Conservation (phyloP, 2,329 filamentous ascomycete species). For the Cladophialophora psammophila region DNA sequence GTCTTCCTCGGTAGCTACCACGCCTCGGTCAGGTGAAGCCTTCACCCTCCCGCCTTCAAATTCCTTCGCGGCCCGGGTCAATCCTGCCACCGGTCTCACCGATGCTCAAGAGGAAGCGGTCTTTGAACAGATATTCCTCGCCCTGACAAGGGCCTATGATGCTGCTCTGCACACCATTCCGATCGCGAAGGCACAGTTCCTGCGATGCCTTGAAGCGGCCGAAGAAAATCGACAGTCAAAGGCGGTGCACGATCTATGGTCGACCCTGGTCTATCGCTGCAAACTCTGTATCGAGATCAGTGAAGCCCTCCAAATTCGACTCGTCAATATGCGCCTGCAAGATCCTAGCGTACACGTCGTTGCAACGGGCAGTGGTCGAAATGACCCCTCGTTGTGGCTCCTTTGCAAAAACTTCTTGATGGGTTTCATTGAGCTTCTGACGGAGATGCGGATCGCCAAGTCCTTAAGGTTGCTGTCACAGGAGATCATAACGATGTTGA, state of each 20-base stretch:
- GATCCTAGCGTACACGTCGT: conserved; percentile 74
- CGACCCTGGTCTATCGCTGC: conserved; percentile 74
- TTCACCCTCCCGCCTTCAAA: conserved; percentile 66
- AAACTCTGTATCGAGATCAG: conserved; percentile 74
- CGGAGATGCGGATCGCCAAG: conserved; percentile 55
- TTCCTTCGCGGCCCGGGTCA: conserved; percentile 59
- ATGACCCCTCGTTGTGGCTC: conserved; percentile 68
- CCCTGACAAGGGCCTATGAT: conserved; percentile 75
- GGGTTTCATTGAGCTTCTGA: conserved; percentile 56
- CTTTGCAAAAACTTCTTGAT: conserved; percentile 70
- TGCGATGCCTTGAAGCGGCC: conserved; percentile 68
- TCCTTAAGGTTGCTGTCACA: conserved; percentile 60
- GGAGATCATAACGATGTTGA: conserved; percentile 76
- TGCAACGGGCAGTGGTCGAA: conserved; percentile 43
- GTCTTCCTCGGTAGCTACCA: conserved; percentile 63
- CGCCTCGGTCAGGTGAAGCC: conserved; percentile 82
- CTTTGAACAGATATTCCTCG: conserved; percentile 83
- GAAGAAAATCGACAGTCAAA: conserved; percentile 67
- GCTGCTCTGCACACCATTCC: conserved; percentile 76
- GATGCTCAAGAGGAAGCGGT: conserved; percentile 77
- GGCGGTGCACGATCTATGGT: conserved; percentile 71
- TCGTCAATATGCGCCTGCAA: conserved; percentile 83
- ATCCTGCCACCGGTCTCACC: conserved; percentile 66
- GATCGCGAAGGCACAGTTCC: conserved; percentile 71
- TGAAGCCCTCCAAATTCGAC: conserved; percentile 72